These are phyloP conservation scores for Sextonia rubra DNA, from an alignment of 164 flowering plant genomes.

Conservation along the genomic window DNA sequence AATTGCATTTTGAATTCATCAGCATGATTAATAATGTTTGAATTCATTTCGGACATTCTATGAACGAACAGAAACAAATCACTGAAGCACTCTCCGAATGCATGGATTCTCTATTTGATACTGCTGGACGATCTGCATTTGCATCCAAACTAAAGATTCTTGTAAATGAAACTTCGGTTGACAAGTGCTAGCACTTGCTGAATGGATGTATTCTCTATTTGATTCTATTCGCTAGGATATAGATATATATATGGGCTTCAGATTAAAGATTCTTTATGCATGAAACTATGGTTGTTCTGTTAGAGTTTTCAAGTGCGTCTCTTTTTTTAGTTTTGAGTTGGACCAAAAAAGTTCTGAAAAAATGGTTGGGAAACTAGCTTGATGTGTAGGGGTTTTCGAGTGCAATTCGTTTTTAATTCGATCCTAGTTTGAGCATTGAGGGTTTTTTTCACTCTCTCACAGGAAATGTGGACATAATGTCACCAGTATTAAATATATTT, in stretches of 20 bases:
- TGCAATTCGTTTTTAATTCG: too few species aligned
- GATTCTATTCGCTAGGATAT: too few species aligned
- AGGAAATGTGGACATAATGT: too few species aligned
- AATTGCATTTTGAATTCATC: background rate
- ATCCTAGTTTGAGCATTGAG: too few species aligned
- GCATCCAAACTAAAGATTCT: slow-evolving; percentile 58
- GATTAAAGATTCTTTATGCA: too few species aligned
- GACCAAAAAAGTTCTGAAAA: slow-evolving; percentile 36
- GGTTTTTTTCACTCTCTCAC: too few species aligned
- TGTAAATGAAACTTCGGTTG: too few species aligned
- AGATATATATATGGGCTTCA: too few species aligned
- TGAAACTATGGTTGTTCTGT: slow-evolving; percentile 53
- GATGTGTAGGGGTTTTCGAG: slow-evolving; percentile 44
- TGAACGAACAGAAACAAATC: slow-evolving; percentile 41
- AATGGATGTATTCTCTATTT: too few species aligned
- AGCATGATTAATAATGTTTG: background rate
- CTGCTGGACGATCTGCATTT: slow-evolving; percentile 55
- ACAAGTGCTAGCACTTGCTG: too few species aligned
- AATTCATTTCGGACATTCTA: background rate
- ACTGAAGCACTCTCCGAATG: slow-evolving; percentile 43
- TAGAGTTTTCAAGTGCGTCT: slow-evolving; percentile 36
- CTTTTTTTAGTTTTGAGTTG: slow-evolving; percentile 53
- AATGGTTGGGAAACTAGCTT: slow-evolving; percentile 40
- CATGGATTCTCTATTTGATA: slow-evolving; percentile 51
- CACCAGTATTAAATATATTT: too few species aligned